phyloP scores from a whole-genome alignment of 306 rosid species.

The Corylus heterophylla region DNA sequence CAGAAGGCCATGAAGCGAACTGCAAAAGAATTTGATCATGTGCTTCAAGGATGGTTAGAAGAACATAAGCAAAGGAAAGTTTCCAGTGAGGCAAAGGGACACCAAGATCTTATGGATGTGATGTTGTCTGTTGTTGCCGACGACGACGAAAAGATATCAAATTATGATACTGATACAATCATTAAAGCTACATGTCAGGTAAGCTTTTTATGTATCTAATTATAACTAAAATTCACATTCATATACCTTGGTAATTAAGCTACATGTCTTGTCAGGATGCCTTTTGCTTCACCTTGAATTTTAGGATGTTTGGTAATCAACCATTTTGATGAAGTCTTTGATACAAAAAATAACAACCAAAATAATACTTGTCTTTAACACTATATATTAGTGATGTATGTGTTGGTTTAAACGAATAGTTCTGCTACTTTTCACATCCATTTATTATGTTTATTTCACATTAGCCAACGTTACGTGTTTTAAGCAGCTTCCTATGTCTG shows the following conservation, averaged over 20 bases:
- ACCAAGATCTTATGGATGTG: constrained; percentile 35
- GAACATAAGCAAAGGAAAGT: constrained; percentile 26
- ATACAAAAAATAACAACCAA: no score
- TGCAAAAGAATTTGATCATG: constrained; percentile 23
- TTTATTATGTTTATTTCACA: no score
- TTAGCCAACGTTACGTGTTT: no score
- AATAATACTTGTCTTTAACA: no score
- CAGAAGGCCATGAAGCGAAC: constrained; percentile 13
- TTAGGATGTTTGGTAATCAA: no score
- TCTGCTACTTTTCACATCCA: no score
- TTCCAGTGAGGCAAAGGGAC: background rate
- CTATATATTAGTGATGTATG: no score
- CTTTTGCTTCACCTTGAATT: no score
- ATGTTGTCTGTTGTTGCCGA: constrained; percentile 20
- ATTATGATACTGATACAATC: constrained; percentile 8
- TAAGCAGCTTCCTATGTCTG: no score
- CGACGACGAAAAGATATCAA: background rate
- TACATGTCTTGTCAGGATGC: background rate
- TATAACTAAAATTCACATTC: no score
- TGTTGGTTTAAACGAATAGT: no score
- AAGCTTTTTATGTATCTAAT: background rate
- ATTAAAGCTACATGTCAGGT: constrained; percentile 22
- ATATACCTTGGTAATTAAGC: background rate
- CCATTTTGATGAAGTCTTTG: no score
- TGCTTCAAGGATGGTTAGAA: constrained; percentile 19